phyloP scores from a whole-genome alignment of 2,329 filamentous ascomycete genomes.

The Magnaporthiopsis incrustans region DNA sequence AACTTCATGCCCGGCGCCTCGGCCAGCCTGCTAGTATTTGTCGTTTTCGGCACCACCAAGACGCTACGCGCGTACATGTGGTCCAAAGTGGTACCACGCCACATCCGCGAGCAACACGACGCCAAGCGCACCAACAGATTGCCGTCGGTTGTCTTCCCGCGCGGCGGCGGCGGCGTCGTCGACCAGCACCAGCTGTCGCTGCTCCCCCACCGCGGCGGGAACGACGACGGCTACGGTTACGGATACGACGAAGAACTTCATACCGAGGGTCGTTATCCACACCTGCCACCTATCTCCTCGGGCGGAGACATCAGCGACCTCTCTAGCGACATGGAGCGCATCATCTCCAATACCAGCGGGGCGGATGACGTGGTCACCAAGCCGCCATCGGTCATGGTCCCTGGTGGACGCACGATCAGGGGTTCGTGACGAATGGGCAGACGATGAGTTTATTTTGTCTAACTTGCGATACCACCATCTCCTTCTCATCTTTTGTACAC shows the following conservation, averaged over 20 bases:
- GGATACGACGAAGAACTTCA: no score
- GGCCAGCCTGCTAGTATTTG: slow-evolving; percentile 26
- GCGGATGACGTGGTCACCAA: background rate
- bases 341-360: background rate
- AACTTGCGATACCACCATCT: no score
- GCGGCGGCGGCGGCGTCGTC: background rate
- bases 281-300: background rate
- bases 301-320: background rate
- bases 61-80: slow-evolving; percentile 23
- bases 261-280: background rate
- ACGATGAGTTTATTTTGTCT: background rate
- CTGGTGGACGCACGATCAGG: background rate
- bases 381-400: background rate
- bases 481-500: no score
- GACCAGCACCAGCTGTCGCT: background rate
- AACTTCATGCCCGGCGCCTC: slow-evolving; percentile 31
- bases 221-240: background rate
- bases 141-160: slow-evolving; percentile 1
- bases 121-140: background rate
- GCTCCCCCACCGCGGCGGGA: background rate
- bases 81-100: slow-evolving; percentile 14
- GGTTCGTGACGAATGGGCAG: background rate
- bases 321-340: background rate
- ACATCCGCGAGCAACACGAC: slow-evolving; percentile 9
- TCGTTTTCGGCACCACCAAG: slow-evolving; percentile 33